A percentile compares a stretch with the other conserved stretches of the same genome.
phyloP scores from a whole-genome alignment of 495 filamentous ascomycete species.

The Neurospora sp. region DNA sequence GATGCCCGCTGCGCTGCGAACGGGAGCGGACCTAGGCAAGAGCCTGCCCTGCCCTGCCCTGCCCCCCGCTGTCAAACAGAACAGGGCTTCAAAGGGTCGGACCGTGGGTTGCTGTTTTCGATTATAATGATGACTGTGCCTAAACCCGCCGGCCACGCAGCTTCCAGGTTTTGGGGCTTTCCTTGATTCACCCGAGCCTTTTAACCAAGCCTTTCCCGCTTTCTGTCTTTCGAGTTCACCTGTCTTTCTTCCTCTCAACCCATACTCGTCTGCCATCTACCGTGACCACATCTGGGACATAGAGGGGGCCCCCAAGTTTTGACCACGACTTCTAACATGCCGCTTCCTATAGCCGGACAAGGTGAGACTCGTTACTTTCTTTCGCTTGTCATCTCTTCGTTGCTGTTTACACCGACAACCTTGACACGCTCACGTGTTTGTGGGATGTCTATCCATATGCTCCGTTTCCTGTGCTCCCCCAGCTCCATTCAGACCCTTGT shows the following conservation, averaged over 20 bases:
- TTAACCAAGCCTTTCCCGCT: constrained; percentile 2
- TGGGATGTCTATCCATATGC: neutral
- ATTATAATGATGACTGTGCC: neutral
- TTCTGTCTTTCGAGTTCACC: neutral
- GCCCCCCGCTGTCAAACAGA: neutral
- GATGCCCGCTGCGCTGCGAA: neutral
- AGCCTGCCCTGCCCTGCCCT: neutral
- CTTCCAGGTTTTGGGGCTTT: neutral
- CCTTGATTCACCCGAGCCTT: neutral
- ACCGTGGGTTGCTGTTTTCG: neutral
- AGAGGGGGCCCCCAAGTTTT: neutral
- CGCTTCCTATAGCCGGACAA: constrained; percentile 36
- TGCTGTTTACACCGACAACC: neutral
- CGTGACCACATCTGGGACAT: neutral
- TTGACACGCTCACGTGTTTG: neutral
- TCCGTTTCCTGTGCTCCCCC: constrained; percentile 8
- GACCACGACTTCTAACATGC: constrained; percentile 21
- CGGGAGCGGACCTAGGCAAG: neutral
- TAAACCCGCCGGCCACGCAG: neutral
- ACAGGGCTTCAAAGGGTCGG: neutral
- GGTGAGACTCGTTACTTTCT: constrained; percentile 26
- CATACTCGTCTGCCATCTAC: neutral
- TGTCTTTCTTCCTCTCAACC: neutral
- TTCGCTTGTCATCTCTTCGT: neutral
- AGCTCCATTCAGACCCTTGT: constrained; percentile 7